phyloP scores from a whole-genome alignment of 345 rosid species.

The Pugionium dolabratum region DNA sequence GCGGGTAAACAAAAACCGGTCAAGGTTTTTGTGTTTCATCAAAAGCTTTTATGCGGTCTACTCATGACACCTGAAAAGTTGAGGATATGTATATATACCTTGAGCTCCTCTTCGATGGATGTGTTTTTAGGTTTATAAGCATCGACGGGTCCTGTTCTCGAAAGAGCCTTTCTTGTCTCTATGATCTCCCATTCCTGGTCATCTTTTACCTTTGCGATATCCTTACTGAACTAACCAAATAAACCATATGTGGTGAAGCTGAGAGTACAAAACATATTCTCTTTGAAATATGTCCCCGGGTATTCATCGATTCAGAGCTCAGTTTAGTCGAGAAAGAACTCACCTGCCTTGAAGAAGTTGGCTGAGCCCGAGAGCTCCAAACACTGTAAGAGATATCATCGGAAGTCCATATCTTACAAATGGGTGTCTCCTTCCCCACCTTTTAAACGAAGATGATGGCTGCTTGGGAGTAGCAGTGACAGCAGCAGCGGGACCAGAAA shows the following conservation, averaged over 20 bases:
- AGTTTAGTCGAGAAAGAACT: conserved; percentile 26
- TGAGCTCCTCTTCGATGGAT: conserved; percentile 79
- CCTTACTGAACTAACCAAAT: conserved; percentile 69
- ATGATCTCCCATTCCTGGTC: conserved; percentile 91
- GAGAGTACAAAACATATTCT: no score
- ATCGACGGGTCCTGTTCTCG: conserved; percentile 72
- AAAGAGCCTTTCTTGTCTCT: conserved; percentile 74
- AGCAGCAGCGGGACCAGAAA: not conserved
- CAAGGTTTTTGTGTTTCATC: not conserved
- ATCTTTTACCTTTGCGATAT: conserved; percentile 80
- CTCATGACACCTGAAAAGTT: not conserved
- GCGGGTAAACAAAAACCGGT: conserved; percentile 2
- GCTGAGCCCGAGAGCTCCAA: conserved; percentile 77
- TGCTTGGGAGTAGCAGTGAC: conserved; percentile 25
- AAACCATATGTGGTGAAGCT: not conserved
- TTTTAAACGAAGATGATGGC: conserved; percentile 51
- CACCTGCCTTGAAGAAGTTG: conserved; percentile 97
- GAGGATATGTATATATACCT: conserved; percentile 45
- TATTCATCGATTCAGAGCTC: not conserved
- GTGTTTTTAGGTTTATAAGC: conserved; percentile 79
- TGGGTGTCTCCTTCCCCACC: conserved; percentile 88
- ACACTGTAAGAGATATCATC: conserved; percentile 84
- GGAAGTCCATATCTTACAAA: conserved; percentile 92
- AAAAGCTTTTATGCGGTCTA: no score
- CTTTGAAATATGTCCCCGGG: no score